Evolutionary conservation across 2,329 filamentous ascomycete genomes (phyloP), one percentile per base, ranked within the genome.

Genomic region (Fusarium protoensiforme): DNA sequence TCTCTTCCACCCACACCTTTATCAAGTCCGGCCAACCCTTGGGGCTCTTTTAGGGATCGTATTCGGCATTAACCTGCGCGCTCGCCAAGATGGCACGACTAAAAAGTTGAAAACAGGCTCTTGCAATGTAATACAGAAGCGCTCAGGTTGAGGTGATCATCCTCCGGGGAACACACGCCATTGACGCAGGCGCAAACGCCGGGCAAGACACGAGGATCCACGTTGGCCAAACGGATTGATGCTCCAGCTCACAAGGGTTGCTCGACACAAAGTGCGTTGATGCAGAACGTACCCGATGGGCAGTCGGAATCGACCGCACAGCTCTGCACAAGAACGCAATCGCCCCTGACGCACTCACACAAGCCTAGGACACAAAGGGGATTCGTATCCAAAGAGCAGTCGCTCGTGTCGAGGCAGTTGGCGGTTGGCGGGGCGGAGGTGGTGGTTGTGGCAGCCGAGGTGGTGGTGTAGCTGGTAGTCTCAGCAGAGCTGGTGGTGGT

Each of bases 251-350:
- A 75, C 8, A 13, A 20, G 22, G 48, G 60, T 5, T 27, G 9
- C 2, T 57, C 61, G 13, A 68, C 57, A 27, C 73, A 75, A 11
- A 69, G 66, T 31, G 64, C 69, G 51, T 51, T 70, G 31, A 74
- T 64, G 43, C 73, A 75, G 2, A 36, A 24, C 3, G 58, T 14
- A 16, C 61, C 61, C 6, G 39, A 35, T 3, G 43, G 18, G 24
- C 73, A 75, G 18, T 70, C 20, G 14, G 59, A 2, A 27, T 51
- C 39, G 4, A 29, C 29, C 4, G 60, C 58, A 27, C 73, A 75
- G 20, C 13, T 13, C 10, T 60, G 18, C 20, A 24, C 4, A 24
- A 24, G 4, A 24, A 24, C 24, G 61, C 72, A 75, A 18, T 60
- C n/a, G 14, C 54, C 64, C 18, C 61, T n/a, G 9, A 38, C 24